Evolutionary conservation across 2,329 filamentous ascomycete species (phyloP), one percentile per base, ranked within the genome.

Genomic region (Colletotrichum agaves): DNA sequence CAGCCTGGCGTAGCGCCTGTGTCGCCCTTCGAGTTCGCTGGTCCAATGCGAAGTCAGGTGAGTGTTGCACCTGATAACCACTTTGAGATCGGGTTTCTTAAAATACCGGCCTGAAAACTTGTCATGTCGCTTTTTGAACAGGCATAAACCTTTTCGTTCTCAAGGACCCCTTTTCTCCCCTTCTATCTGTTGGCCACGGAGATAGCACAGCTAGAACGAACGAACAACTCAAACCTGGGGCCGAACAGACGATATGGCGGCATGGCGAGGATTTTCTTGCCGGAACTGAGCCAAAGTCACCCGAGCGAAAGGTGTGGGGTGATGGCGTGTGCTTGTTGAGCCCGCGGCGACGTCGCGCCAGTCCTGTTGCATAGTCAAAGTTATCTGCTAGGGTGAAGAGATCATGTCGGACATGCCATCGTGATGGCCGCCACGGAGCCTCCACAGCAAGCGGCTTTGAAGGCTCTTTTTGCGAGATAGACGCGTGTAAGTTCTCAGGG

Each of bases 401-500:
- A 11, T 35, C 39, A 5, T 41, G 19, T 47, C 47, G 8, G 15
- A 37, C 15, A 43, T 61, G 31, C 3, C n/a, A 43, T 33, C n/a
- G 47, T 47, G 41, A 35, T 13, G 11, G 55, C 39, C 27, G n/a
- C 33, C 21, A 27, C 13, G 35, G 13, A 53, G n/a, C 55, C 17
- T 53, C 39, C 37, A 37, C 56, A 23, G n/a, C 15, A 27, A 5
- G 23, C 46, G 21, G 21, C 19, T 55, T 33, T n/a, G 31, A 55
- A 8, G 41, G 47, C 46, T 55, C 37, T 37, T 31, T 49, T 61
- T 49, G 62, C 41, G 19, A 61, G 19, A 46, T 53, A 23, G 12
- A 19, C 23, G 47, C n/a, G 33, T 31, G n/a, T 50, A 53, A 31
- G 31, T 43, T 46, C 17, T 39, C 27, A 47, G n/a, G 19, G n/a